A percentile compares a stretch with the other conserved stretches of the same genome.
Evolutionary conservation across 352 stramenopile genomes (phyloP).

Genomic region (Pythium aristosporum): DNA sequence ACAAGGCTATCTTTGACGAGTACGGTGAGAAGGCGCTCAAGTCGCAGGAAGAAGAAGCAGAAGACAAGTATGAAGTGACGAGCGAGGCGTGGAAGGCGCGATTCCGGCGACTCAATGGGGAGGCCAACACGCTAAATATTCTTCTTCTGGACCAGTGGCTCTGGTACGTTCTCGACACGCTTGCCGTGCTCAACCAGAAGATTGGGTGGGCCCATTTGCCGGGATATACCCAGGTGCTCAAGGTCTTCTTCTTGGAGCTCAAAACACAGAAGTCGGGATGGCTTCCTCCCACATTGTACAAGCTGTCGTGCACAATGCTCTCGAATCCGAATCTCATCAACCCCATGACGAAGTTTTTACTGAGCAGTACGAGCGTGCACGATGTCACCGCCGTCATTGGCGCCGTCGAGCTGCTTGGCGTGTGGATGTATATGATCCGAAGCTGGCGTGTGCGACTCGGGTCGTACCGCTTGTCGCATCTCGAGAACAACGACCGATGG

Average conservation of each 20-base stretch:
- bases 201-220: slow-evolving; percentile 85
- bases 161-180: slow-evolving; percentile 88
- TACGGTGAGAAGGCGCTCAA: slow-evolving; percentile 85
- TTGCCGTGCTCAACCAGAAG: slow-evolving; percentile 89
- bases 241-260: slow-evolving; percentile 88
- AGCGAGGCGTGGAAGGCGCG: slow-evolving; percentile 80
- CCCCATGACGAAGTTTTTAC: slow-evolving; percentile 88
- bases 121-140: slow-evolving; percentile 88
- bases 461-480: slow-evolving; percentile 83
- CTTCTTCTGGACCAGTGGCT: slow-evolving; percentile 86
- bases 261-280: slow-evolving; percentile 88
- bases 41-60: slow-evolving; percentile 83
- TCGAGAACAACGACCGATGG: slow-evolving; percentile 90
- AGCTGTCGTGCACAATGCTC: slow-evolving; percentile 88
- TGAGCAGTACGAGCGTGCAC: slow-evolving; percentile 86
- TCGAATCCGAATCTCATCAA: slow-evolving; percentile 88
- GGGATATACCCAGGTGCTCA: slow-evolving; percentile 84
- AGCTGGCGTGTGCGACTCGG: slow-evolving; percentile 85
- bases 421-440: slow-evolving; percentile 93
- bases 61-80: slow-evolving; percentile 90
- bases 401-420: slow-evolving; percentile 80
- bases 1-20: slow-evolving; percentile 87
- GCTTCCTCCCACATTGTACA: slow-evolving; percentile 85
- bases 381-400: slow-evolving; percentile 87
- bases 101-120: slow-evolving; percentile 75